Base-by-base conservation (phyloP, 768 basidiomycete genomes). In the Leccinum disarticulatum region DNA sequence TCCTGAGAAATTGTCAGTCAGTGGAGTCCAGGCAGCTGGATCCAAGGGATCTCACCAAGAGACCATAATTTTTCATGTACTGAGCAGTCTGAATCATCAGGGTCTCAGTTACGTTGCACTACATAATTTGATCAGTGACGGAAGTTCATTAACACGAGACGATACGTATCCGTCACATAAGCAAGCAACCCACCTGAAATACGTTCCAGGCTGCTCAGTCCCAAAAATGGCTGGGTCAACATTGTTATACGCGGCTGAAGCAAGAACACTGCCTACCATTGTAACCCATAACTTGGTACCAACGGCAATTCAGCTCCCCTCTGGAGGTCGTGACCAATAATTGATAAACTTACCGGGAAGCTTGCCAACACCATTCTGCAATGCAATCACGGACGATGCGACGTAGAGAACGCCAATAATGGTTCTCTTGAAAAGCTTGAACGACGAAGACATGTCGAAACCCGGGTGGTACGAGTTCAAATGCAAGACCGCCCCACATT, bases 31-130 rank as follows among this genome's bases (percentile, higher is more conserved):
- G 11, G 55, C 13, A 54, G 17, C 35, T 25, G 25, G n/a, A 28
- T 31, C 13, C 38, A 33, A 48, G 27, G 49, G 53, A 13, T 50
- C 68, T 54, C 43, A 82, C 85, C 66, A 77, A 61, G 25, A 87
- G 77, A 7, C 84, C 85, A 38, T 81, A 78, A 0, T 76, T 71
- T 70, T 80, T 80, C 76, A 87, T 80, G 47, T 82, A 74, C 4
- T 75, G 62, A 1, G 85, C 81, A 3, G 81, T 82, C 53, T 81
- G 71, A 1, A 85, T 59, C 13, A 86, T 74, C 14, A 83, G 67
- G 1, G 73, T 75, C 65, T 86, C 83, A 60, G 83, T 76, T 60
- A 87, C 84, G 63, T 81, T 75, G 69, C 86, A 87, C 84, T 86
- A 36, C 36, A 36, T 36, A 57, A 55, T 31, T 27, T 38, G 14